phyloP scores from a whole-genome alignment of 805 yeast species.

The Candida arabinofermentans region DNA sequence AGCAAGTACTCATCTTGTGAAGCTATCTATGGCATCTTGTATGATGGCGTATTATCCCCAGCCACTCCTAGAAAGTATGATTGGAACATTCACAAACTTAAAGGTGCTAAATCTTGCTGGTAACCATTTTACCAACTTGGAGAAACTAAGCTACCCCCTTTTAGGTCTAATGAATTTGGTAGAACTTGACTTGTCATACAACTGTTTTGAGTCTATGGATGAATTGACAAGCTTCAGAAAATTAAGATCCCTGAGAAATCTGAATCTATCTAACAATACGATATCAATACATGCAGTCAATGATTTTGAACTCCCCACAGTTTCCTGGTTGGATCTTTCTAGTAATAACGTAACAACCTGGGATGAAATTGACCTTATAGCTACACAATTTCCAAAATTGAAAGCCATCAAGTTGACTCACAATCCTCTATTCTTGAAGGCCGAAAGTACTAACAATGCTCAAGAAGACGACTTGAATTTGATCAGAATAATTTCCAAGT shows the following conservation, averaged over 20 bases:
- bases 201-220: conserved; percentile 32
- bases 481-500: conserved; percentile 19
- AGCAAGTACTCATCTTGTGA: conserved; percentile 7
- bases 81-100: conserved; percentile 15
- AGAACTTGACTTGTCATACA: conserved; percentile 34
- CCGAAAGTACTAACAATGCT: conserved; percentile 9
- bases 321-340: conserved; percentile 45
- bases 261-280: conserved; percentile 37
- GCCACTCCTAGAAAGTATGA: neutral
- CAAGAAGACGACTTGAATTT: conserved; percentile 13
- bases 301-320: neutral
- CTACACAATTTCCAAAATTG: conserved; percentile 38
- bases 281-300: conserved; percentile 14
- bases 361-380: conserved; percentile 44
- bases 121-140: conserved; percentile 10
- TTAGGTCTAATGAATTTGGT: conserved; percentile 1
- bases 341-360: conserved; percentile 45
- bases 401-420: conserved; percentile 42
- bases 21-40: conserved; percentile 19
- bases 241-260: conserved; percentile 12
- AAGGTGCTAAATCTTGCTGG: conserved; percentile 30
- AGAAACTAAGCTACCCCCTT: conserved; percentile 17
- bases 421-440: conserved; percentile 44
- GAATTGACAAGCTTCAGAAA: conserved; percentile 9
- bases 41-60: conserved; percentile 3